A percentile compares a stretch with the other conserved stretches of the same genome.
These are phyloP conservation scores for Krasilnikovozyma curviuscula DNA, from an alignment of 768 basidiomycete genomes.

Conservation along the genomic window DNA sequence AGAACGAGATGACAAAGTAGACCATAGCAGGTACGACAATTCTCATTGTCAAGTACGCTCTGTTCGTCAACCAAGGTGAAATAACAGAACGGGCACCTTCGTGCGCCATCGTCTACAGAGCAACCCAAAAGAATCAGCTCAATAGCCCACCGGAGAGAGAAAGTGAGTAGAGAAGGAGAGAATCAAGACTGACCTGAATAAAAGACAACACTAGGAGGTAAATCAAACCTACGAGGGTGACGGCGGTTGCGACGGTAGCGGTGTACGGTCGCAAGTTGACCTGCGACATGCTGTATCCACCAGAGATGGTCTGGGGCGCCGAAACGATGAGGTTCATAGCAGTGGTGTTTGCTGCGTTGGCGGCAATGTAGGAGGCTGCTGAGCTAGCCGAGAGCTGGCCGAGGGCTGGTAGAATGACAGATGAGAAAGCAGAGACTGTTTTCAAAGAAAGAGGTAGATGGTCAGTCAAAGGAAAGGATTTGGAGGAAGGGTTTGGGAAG, in stretches of 20 bases:
- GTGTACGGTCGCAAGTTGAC: constrained; percentile 31
- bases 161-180: no score
- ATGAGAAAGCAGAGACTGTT: neutral
- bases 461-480: no score
- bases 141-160: neutral
- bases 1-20: constrained; percentile 28
- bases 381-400: neutral
- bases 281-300: constrained; percentile 24
- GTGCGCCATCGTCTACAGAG: neutral
- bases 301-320: constrained; percentile 30
- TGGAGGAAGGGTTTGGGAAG: no score
- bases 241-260: constrained; percentile 28
- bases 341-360: constrained; percentile 26
- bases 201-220: constrained; percentile 21
- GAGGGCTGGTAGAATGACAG: constrained; percentile 7
- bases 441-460: no score
- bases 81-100: neutral
- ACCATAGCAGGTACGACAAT: no score
- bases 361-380: constrained; percentile 4
- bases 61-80: constrained; percentile 27
- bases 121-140: neutral
- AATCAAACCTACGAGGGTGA: constrained; percentile 32
- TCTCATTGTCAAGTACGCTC: constrained; percentile 27
- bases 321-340: constrained; percentile 27
- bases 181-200: constrained; percentile 22